Evolutionary conservation across 495 filamentous ascomycete species (phyloP).

Genomic region (Trichoderma reesei): DNA sequence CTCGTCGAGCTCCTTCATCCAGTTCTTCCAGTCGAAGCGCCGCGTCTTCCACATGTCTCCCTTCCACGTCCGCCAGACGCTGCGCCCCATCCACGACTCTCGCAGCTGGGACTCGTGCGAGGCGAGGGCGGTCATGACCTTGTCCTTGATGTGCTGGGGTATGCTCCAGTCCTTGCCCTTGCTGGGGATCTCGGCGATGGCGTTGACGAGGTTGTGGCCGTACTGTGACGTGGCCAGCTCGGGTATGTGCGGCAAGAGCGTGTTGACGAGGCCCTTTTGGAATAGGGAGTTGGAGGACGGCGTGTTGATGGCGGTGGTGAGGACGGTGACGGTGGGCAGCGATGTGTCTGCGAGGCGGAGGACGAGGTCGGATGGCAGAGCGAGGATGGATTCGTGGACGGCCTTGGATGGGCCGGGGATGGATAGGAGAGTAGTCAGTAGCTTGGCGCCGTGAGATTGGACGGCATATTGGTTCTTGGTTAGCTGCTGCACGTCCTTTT

Average conservation of each 20-base stretch:
- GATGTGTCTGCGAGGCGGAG: conserved; percentile 30
- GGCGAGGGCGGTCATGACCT: conserved; percentile 34
- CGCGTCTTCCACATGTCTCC: conserved; percentile 67
- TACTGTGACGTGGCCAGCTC: conserved; percentile 59
- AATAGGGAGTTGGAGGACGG: conserved; percentile 44
- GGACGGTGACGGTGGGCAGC: conserved; percentile 45
- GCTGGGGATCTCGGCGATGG: conserved; percentile 56
- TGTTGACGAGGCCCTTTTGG: conserved; percentile 35
- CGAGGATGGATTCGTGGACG: conserved; percentile 32
- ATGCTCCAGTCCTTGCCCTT: conserved; percentile 31
- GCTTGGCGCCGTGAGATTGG: conserved; percentile 35
- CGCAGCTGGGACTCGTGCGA: conserved; percentile 54
- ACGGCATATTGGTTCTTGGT: conserved; percentile 17
- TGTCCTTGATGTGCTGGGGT: conserved; percentile 45
- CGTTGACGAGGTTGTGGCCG: conserved; percentile 72
- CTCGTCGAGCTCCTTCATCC: conserved; percentile 47
- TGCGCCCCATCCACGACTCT: conserved; percentile 64
- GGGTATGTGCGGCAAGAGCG: conserved; percentile 45
- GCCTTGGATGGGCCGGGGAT: conserved; percentile 33
- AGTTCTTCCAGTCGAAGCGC: conserved; percentile 58
- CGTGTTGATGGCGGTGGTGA: conserved; percentile 61
- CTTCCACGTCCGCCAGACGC: conserved; percentile 85
- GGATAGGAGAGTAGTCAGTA: conserved; percentile 30
- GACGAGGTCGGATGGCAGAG: conserved; percentile 27
- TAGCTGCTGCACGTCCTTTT: conserved; percentile 19